Evolutionary conservation across 176 grass and related monocot species (phyloP), one percentile per base, ranked within the genome.

Genomic region (Oryza longistaminata): DNA sequence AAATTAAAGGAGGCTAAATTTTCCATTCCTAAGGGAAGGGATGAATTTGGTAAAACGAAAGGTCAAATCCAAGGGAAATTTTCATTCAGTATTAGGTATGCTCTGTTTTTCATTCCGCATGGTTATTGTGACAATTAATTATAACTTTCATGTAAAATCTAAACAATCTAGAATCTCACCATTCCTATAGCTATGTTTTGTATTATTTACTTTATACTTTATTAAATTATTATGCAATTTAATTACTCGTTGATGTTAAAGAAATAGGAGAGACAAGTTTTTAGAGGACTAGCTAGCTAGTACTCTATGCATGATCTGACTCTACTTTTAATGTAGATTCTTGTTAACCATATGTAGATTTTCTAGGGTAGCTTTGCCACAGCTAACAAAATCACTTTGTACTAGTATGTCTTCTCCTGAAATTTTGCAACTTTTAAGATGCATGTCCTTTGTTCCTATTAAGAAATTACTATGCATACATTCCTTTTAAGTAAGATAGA

Each of bases 271-370:
- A 15, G n/a, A 42, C 15, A 77, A 43, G 46, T 76, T 68, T 55
- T 68, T 55, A 66, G 49, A 68, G 31, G 34, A 71, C 48, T 64
- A 74, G 24, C 71, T 33, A 33, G 42, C 25, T 33, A 76, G 29
- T 49, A 73, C 21, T 12, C 29, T 66, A 42, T 43, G 42, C 42
- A 43, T n/a, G 31, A 46, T 70, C 5, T 24, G 27, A 87, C 13
- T 19, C 64, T 49, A 68, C 71, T 82, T 87, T 82, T 76, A 48
- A 87, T 76, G 85, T 43, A 58, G 85, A 87, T 87, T 82, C 71
- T 81, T 69, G 49, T 53, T 75, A 45, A 43, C 24, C 46, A 62
- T 61, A 82, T 76, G 85, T 31, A 68, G 78, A 82, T 87, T 82
- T 64, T 81, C 58, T 62, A 62, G 55, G 12, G 19, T 62, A 62